Conservation (phyloP, 495 filamentous ascomycete genomes). For the Darksidea phi region DNA sequence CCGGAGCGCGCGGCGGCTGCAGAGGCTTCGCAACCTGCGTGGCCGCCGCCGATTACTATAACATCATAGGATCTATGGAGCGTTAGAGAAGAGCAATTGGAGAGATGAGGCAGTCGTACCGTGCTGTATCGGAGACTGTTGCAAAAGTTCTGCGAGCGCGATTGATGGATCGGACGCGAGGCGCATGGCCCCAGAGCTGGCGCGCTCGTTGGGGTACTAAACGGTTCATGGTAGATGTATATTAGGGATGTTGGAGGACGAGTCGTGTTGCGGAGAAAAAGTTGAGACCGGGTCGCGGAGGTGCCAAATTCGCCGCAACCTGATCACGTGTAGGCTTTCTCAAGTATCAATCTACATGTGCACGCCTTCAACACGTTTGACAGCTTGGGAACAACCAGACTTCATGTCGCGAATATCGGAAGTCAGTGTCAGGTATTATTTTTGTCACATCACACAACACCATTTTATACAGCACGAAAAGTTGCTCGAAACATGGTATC, state of each 20-base stretch:
- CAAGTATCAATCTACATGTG: too few species aligned
- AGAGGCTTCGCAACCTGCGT: conserved; percentile 92
- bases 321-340: conserved; percentile 16
- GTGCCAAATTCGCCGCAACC: conserved; percentile 24
- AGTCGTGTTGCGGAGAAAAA: conserved; percentile 4
- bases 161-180: conserved; percentile 42
- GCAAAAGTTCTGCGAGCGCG: conserved; percentile 38
- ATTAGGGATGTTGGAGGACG: conserved; percentile 4
- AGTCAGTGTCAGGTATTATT: too few species aligned
- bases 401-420: too few species aligned
- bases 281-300: conserved; percentile 26
- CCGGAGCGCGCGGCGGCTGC: conserved; percentile 90
- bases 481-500: neutral
- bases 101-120: conserved; percentile 14
- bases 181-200: conserved; percentile 46
- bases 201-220: conserved; percentile 28
- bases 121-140: conserved; percentile 38
- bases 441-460: too few species aligned
- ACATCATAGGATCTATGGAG: conserved; percentile 76
- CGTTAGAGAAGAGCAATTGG: conserved; percentile 15
- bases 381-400: too few species aligned
- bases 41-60: conserved; percentile 90
- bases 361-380: too few species aligned
- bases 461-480: neutral
- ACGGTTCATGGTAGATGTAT: conserved; percentile 12